Conservation (phyloP, 2,329 filamentous ascomycete genomes). For the Fusarium protoensiforme region DNA sequence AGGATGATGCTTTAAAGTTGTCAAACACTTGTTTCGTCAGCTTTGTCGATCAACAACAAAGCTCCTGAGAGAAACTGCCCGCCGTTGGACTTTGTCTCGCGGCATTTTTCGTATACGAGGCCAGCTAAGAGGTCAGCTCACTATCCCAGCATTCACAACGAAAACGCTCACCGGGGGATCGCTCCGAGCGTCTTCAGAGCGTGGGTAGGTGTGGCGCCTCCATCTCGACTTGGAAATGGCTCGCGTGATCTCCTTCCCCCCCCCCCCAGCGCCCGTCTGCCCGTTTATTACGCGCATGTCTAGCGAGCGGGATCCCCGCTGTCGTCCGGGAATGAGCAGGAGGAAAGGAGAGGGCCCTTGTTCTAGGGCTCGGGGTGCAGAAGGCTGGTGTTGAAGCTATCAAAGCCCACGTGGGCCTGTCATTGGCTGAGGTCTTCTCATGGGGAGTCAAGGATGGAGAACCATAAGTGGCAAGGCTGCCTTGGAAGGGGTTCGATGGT, state of each 20-base stretch:
- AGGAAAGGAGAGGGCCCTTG: neutral
- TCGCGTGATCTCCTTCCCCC: conserved; percentile 3
- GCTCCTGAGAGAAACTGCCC: neutral
- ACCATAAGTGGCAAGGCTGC: neutral
- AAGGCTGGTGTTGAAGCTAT: neutral
- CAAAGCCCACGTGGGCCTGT: neutral
- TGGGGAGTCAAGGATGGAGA: neutral
- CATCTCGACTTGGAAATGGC: neutral
- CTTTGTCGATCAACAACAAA: neutral
- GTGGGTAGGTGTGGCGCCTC: neutral
- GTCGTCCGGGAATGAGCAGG: neutral
- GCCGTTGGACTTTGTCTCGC: neutral
- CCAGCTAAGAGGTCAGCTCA: neutral
- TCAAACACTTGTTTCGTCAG: neutral
- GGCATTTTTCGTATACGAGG: neutral
- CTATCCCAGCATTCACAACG: neutral
- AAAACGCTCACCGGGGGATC: neutral
- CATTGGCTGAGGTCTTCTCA: neutral
- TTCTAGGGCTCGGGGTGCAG: neutral
- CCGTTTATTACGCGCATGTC: neutral
- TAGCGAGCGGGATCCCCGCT: neutral
- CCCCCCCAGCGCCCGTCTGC: neutral
- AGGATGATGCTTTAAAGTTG: neutral
- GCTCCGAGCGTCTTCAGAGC: neutral
- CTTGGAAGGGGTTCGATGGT: neutral